Evolutionary conservation across 2,329 filamentous ascomycete species (phyloP).

Genomic region (Trichoderma sp.): DNA sequence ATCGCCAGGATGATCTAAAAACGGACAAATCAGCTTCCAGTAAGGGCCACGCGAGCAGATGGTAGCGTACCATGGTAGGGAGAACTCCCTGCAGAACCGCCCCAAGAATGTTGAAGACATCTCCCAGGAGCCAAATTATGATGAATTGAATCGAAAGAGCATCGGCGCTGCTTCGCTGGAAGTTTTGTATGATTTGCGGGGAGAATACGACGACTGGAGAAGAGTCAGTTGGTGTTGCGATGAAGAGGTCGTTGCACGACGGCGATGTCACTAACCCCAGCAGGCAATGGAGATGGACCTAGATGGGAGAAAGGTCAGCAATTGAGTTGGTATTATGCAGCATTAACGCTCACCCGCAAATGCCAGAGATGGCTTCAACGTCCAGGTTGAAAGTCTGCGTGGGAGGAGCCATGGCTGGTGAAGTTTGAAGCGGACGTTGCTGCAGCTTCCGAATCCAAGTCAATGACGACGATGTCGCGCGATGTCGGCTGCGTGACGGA

Average conservation of each 20-base stretch:
- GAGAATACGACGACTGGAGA: conserved; percentile 83
- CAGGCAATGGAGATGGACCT: conserved; percentile 95
- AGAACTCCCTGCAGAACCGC: conserved; percentile 87
- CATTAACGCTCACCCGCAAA: conserved; percentile 67
- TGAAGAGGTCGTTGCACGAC: not conserved
- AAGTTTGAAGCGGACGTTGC: not conserved
- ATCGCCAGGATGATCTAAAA: conserved; percentile 79
- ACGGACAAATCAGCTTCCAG: not conserved
- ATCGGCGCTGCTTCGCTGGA: conserved; percentile 79
- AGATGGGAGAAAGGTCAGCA: conserved; percentile 13
- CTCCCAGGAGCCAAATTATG: conserved; percentile 87
- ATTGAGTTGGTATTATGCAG: not conserved
- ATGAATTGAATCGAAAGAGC: conserved; percentile 90
- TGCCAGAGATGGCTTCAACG: conserved; percentile 88
- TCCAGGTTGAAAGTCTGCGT: conserved; percentile 69
- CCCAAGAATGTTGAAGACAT: conserved; percentile 97
- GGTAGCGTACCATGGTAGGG: conserved; percentile 74
- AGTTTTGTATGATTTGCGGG: conserved; percentile 95
- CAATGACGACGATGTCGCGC: conserved; percentile 15
- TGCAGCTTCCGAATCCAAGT: not conserved
- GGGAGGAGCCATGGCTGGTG: conserved; percentile 54
- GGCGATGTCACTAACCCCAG: conserved; percentile 57
- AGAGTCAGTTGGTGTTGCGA: not conserved
- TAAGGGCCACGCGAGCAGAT: conserved; percentile 9
- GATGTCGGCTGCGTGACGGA: not conserved